Conservation (phyloP, 2,329 filamentous ascomycete species). For the Onygenales sp. region DNA sequence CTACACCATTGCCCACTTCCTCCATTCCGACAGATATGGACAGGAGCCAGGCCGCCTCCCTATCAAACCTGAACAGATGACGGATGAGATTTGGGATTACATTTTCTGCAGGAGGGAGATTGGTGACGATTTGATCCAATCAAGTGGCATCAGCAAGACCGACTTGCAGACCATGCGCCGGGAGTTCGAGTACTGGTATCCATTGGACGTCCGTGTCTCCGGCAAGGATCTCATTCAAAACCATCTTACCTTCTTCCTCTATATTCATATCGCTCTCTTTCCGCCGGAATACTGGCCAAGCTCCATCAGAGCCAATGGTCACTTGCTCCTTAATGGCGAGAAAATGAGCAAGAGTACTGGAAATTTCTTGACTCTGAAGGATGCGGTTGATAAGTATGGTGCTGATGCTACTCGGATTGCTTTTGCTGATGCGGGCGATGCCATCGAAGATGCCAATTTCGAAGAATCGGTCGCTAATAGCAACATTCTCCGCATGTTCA, state of each 20-base stretch:
- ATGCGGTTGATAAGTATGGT: constrained; percentile 84
- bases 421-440: constrained; percentile 88
- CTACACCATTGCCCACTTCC: constrained; percentile 51
- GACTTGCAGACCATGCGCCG: constrained; percentile 71
- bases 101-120: constrained; percentile 71
- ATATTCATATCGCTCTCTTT: constrained; percentile 88
- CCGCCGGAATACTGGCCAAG: constrained; percentile 79
- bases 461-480: constrained; percentile 91
- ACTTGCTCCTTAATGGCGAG: constrained; percentile 87
- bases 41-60: constrained; percentile 58
- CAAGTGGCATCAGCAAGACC: constrained; percentile 63
- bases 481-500: constrained; percentile 76
- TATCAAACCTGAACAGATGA: constrained; percentile 77
- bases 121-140: constrained; percentile 52
- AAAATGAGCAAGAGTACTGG: constrained; percentile 99
- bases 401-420: constrained; percentile 87
- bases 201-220: constrained; percentile 74
- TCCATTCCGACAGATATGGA: constrained; percentile 83
- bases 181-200: constrained; percentile 96
- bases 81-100: constrained; percentile 93
- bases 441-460: constrained; percentile 92
- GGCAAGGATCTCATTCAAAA: constrained; percentile 92
- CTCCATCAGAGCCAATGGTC: constrained; percentile 79
- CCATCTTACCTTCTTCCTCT: constrained; percentile 92
- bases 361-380: constrained; percentile 87